Percentiles rank a stretch among this genome's conserved stretches.
Conservation (phyloP, 441 rosid species). For the Melianthus villosus region DNA sequence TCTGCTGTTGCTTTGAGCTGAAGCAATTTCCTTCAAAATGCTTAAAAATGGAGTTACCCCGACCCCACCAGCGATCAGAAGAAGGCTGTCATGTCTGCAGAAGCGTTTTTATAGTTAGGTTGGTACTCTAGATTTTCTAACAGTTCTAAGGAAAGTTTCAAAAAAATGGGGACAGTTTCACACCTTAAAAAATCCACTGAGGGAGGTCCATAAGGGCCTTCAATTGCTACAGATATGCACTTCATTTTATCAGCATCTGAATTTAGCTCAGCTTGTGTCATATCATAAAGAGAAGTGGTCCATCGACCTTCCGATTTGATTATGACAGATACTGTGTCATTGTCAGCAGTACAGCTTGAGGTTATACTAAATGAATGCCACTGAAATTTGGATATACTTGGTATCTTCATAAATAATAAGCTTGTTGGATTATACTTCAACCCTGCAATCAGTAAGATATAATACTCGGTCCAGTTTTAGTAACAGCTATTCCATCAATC, state of each 20-base stretch:
- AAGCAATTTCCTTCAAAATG: conserved; percentile 47
- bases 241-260: conserved; percentile 17
- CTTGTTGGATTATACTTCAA: conserved; percentile 51
- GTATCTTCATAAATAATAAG: conserved; percentile 48
- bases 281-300: conserved; percentile 41
- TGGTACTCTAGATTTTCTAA: too few species aligned
- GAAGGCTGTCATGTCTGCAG: conserved; percentile 55
- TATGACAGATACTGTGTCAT: conserved; percentile 33
- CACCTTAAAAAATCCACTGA: conserved; percentile 50
- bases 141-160: not conserved
- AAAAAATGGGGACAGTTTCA: not conserved
- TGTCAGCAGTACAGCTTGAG: conserved; percentile 42
- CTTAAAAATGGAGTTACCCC: conserved; percentile 74
- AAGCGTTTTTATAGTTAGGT: not conserved
- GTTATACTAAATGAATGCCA: conserved; percentile 78
- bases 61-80: conserved; percentile 64
- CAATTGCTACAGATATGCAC: conserved; percentile 30
- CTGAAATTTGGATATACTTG: conserved; percentile 39
- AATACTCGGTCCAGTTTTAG: too few species aligned
- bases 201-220: conserved; percentile 84
- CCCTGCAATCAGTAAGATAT: too few species aligned
- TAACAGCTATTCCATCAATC: too few species aligned
- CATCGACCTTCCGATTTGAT: conserved; percentile 49
- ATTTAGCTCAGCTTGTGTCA: conserved; percentile 13
- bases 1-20: conserved; percentile 18